Base-by-base conservation (phyloP, 331 rosid genomes). In the Malus hybrid region DNA sequence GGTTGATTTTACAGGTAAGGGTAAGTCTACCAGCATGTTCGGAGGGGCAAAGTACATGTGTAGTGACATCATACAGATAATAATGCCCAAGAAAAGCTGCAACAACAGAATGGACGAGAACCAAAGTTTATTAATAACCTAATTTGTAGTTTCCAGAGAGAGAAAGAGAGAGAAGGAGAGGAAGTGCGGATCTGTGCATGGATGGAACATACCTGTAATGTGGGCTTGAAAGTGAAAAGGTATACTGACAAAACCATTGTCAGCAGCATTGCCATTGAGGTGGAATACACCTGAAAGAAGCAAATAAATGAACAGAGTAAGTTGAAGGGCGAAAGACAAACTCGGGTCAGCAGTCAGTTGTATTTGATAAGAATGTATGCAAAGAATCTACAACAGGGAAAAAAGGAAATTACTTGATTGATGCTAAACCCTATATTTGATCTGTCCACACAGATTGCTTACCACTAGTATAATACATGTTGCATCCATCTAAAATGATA, bases 21-120 rank as follows among this genome's bases (percentile, higher is more conserved):
- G 96, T 80, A 82, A 73, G 77, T 94, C 96, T 72, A 92, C 72
- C 33, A 94, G 96, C 91, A 84, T 75, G 68, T 74, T 88, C 33
- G 88, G 87, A 36, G 97, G 99, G 71, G 99, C 92, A 88, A 94
- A 94, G 72, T 94, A 94, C 97, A 94, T 92, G 90, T 92, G 97
- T 22, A 94, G 84, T 63, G 99, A 94, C 96, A 94, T 90, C 96
- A 94, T 87, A 88, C 99, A 94, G 76, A 92, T 87, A 69, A 86
- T 72, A 71, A 94, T 90, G 50, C 99, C 99, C 80, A 94, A 85
- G 86, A 94, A 92, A 63, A 94, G 96, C 97, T 94, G 90, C 86
- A 79, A 75, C 48, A 58, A 73, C 69, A 73, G 50, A 75, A 32
- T 52, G 76, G 73, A 33, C 72, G 68, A 19, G 73, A 77, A 76